Evolutionary conservation across 2,329 filamentous ascomycete genomes (phyloP).

Genomic region (Trichoderma semiorbis): DNA sequence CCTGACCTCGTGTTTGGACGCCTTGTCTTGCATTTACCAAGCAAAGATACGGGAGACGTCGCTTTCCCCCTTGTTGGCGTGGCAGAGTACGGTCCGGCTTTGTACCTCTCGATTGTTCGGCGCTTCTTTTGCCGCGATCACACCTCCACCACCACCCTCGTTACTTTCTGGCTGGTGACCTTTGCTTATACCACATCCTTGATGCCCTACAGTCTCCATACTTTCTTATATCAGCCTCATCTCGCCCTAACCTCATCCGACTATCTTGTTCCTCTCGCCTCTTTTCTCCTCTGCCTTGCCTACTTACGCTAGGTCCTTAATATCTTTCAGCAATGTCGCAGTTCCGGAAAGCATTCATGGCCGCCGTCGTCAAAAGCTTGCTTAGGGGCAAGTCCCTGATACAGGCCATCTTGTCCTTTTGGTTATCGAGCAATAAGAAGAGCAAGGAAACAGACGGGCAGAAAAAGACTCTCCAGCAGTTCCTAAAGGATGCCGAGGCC

Average conservation of each 20-base stretch:
- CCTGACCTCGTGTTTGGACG: constrained; percentile 1
- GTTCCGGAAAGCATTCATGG: constrained; percentile 52
- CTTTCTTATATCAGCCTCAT: constrained; percentile 7
- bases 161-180: background rate
- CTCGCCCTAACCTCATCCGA: constrained; percentile 6
- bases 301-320: constrained; percentile 43
- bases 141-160: constrained; percentile 8
- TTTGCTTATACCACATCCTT: background rate
- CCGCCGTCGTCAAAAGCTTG: constrained; percentile 55
- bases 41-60: background rate
- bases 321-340: constrained; percentile 56
- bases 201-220: background rate
- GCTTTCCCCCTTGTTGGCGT: constrained; percentile 15
- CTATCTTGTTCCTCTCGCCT: background rate
- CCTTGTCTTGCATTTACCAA: constrained; percentile 5
- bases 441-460: constrained; percentile 24
- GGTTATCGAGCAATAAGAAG: constrained; percentile 37
- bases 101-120: constrained; percentile 10
- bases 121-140: constrained; percentile 11
- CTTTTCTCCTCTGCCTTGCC: background rate
- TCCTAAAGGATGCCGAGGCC: constrained; percentile 54
- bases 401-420: constrained; percentile 54
- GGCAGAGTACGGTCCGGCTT: background rate
- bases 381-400: constrained; percentile 58
- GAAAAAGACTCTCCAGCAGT: constrained; percentile 43